These are phyloP conservation scores for Aphanomyces cochlioides DNA, from an alignment of 352 stramenopile species.

Conservation along the genomic window DNA sequence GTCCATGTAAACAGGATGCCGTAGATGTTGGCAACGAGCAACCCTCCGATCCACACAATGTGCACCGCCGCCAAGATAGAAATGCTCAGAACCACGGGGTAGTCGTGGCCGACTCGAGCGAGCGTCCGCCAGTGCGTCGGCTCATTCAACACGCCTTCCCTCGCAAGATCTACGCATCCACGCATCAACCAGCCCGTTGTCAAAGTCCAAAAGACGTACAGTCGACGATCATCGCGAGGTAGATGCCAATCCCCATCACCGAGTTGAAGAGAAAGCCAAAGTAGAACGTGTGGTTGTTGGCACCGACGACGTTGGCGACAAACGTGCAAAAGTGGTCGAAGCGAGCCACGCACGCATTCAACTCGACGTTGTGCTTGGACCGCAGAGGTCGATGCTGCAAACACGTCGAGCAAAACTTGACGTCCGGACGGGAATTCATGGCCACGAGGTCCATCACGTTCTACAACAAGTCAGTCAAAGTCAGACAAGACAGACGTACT, in stretches of 20 bases:
- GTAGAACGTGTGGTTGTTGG: constrained; percentile 93
- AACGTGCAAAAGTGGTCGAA: constrained; percentile 87
- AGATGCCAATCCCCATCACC: constrained; percentile 51
- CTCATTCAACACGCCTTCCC: not conserved
- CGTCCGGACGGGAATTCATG: constrained; percentile 61
- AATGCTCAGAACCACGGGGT: constrained; percentile 55
- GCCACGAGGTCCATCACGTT: constrained; percentile 70
- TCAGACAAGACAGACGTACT: constrained; percentile 35
- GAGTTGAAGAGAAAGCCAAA: constrained; percentile 86
- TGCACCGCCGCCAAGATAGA: constrained; percentile 51
- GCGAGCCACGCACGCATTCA: constrained; percentile 74
- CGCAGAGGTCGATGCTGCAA: constrained; percentile 74
- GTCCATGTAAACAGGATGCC: constrained; percentile 55
- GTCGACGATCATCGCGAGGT: constrained; percentile 33
- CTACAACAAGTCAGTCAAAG: constrained; percentile 27
- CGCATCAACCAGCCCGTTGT: too few relatives aligned
- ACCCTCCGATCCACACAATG: constrained; percentile 66
- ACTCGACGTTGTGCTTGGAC: constrained; percentile 72
- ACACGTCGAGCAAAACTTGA: constrained; percentile 75
- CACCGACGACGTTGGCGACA: constrained; percentile 91
- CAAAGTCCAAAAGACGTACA: not conserved
- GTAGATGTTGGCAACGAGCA: constrained; percentile 65
- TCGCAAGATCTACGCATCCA: constrained; percentile 8
- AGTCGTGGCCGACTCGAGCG: constrained; percentile 59
- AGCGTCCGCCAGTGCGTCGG: constrained; percentile 33